These are phyloP conservation scores for Chaetomium sp. DNA, from an alignment of 2,329 filamentous ascomycete genomes.

Conservation along the genomic window DNA sequence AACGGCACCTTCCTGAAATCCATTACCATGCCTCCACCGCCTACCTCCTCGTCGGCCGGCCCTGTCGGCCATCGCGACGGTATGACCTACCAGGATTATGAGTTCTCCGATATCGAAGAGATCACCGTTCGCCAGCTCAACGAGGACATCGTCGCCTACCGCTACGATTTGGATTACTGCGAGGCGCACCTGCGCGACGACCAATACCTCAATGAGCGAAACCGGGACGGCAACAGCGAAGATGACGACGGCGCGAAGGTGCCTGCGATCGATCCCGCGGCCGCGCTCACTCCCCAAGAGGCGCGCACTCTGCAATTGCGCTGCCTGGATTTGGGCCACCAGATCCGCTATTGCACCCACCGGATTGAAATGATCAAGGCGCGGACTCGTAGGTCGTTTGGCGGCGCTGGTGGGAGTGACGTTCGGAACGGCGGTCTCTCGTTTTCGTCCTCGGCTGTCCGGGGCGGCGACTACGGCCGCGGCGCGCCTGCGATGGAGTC, in stretches of 20 bases:
- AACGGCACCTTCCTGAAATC: no score
- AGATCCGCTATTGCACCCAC: conserved; percentile 38
- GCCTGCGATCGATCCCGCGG: background rate
- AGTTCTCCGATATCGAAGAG: conserved; percentile 23
- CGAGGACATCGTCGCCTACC: conserved; percentile 38
- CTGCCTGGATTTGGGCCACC: conserved; percentile 37
- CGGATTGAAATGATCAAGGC: conserved; percentile 33
- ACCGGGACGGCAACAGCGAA: no score
- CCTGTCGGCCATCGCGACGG: background rate
- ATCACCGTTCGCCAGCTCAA: conserved; percentile 32
- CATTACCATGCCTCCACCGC: no score
- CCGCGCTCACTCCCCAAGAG: conserved; percentile 36
- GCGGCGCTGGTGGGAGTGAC: background rate
- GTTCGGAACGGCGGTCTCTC: no score
- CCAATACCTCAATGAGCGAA: no score
- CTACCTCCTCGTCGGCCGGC: no score
- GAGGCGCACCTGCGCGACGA: conserved; percentile 28
- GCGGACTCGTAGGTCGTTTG: conserved; percentile 26
- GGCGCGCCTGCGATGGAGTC: no score
- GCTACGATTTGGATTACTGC: conserved; percentile 38
- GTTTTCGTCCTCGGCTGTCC: no score
- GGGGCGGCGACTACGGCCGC: no score
- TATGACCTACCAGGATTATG: conserved; percentile 10
- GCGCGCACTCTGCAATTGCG: conserved; percentile 37
- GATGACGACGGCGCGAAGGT: no score